Evolutionary conservation across 164 flowering plant genomes (phyloP).

Genomic region (Nymphaea thermarum): DNA sequence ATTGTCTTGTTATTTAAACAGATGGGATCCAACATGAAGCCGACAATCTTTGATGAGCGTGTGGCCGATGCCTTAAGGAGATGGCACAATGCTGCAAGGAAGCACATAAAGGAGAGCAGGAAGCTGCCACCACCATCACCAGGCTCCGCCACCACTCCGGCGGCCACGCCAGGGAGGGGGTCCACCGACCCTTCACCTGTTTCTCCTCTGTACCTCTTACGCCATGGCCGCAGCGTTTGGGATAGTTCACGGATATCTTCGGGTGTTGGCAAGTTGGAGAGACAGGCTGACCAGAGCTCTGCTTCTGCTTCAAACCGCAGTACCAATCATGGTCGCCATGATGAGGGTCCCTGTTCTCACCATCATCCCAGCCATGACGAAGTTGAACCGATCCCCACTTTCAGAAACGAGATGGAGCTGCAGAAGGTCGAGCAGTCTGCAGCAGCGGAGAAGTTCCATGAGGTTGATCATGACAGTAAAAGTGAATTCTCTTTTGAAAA

Average conservation of each 20-base stretch:
- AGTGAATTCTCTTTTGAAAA: no score
- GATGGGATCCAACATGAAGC: slow-evolving; percentile 85
- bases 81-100: slow-evolving; percentile 68
- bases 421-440: no score
- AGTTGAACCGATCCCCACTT: neutral
- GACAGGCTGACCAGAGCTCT: slow-evolving; percentile 19
- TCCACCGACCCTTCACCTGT: neutral
- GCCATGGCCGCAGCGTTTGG: slow-evolving; percentile 17
- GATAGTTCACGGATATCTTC: slow-evolving; percentile 43
- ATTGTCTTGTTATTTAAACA: slow-evolving; percentile 9
- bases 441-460: no score
- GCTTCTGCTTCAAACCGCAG: slow-evolving; percentile 19
- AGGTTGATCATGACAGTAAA: no score
- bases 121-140: slow-evolving; percentile 26
- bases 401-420: no score
- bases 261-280: slow-evolving; percentile 15
- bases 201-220: slow-evolving; percentile 52
- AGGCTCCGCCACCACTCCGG: slow-evolving; percentile 26
- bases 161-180: slow-evolving; percentile 29
- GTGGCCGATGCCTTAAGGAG: slow-evolving; percentile 43
- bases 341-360: slow-evolving; percentile 20
- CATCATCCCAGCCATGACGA: slow-evolving; percentile 4
- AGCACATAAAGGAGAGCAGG: slow-evolving; percentile 33
- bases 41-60: slow-evolving; percentile 64
- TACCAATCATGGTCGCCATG: neutral